Evolutionary conservation across 495 filamentous ascomycete genomes (phyloP).

Genomic region (Paragyromitra xinjiangensis): DNA sequence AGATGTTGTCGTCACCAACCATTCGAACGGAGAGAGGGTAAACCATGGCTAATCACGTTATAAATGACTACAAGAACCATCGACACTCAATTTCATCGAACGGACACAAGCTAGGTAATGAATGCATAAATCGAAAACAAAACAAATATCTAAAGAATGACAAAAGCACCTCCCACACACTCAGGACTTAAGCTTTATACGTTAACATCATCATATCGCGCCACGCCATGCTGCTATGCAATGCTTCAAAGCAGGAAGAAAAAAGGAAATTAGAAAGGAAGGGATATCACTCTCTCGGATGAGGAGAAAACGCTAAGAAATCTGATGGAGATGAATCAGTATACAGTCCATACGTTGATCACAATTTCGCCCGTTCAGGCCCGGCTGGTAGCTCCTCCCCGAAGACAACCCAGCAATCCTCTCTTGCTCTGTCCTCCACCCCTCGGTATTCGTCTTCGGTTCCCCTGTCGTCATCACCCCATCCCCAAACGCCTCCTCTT

Average conservation of each 20-base stretch:
- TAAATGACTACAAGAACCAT: neutral
- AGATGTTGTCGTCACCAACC: neutral
- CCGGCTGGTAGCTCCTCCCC: conserved; percentile 49
- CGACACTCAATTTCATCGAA: neutral
- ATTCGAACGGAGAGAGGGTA: neutral
- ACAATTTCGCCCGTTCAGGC: conserved; percentile 45
- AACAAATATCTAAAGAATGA: conserved; percentile 32
- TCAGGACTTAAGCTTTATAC: conserved; percentile 24
- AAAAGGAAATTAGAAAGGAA: conserved; percentile 25
- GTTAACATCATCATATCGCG: conserved; percentile 44
- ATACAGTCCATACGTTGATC: conserved; percentile 10
- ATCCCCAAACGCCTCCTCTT: conserved; percentile 48
- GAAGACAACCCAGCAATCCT: conserved; percentile 53
- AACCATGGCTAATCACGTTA: neutral
- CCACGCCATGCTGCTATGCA: conserved; percentile 39
- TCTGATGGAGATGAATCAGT: neutral
- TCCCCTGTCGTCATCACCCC: conserved; percentile 48
- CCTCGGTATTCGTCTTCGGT: conserved; percentile 34
- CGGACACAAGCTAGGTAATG: conserved; percentile 10
- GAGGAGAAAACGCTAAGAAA: conserved; percentile 4
- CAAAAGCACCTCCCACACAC: conserved; percentile 26
- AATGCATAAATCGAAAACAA: conserved; percentile 16
- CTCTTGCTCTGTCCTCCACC: conserved; percentile 46
- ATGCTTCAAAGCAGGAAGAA: conserved; percentile 20
- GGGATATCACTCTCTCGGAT: conserved; percentile 4